Conservation (phyloP, 495 filamentous ascomycete species). For the Lindgomyces ingoldianus region DNA sequence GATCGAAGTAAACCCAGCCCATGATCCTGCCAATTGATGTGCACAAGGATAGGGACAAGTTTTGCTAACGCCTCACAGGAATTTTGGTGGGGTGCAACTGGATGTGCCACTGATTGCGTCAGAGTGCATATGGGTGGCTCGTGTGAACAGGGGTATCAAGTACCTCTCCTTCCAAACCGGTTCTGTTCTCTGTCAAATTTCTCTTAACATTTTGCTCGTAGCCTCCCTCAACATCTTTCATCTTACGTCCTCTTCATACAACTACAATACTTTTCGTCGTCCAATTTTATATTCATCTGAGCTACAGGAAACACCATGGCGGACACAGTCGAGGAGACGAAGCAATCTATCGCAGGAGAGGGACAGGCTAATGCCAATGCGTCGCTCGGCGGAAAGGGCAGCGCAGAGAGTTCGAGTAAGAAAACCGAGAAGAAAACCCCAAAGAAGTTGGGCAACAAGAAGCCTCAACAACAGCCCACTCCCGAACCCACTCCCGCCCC, state of each 20-base stretch:
- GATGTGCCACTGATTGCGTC: slow-evolving; percentile 26
- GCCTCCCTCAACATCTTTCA: slow-evolving; percentile 7
- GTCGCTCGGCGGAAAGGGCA: slow-evolving; percentile 35
- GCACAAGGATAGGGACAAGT: slow-evolving; percentile 32
- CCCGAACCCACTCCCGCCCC: slow-evolving; percentile 41
- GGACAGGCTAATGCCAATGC: slow-evolving; percentile 42
- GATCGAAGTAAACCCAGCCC: slow-evolving; percentile 11
- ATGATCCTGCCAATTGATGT: neutral
- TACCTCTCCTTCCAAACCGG: slow-evolving; percentile 36
- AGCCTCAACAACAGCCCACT: slow-evolving; percentile 46
- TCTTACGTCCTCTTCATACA: neutral
- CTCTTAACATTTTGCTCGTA: slow-evolving; percentile 22
- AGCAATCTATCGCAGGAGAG: slow-evolving; percentile 43
- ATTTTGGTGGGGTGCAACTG: slow-evolving; percentile 7
- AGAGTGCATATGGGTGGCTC: slow-evolving; percentile 13
- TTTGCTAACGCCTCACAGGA: slow-evolving; percentile 13
- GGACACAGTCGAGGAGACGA: slow-evolving; percentile 40
- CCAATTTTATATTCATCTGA: slow-evolving; percentile 13
- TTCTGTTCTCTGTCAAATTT: slow-evolving; percentile 28
- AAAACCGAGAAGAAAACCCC: slow-evolving; percentile 45
- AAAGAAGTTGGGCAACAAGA: slow-evolving; percentile 47
- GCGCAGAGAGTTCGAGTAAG: slow-evolving; percentile 40
- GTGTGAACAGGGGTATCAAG: slow-evolving; percentile 1
- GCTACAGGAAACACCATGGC: slow-evolving; percentile 32
- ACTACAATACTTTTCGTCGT: neutral